phyloP scores from a whole-genome alignment of 306 rosid species.

The Cicer chorassanicum region DNA sequence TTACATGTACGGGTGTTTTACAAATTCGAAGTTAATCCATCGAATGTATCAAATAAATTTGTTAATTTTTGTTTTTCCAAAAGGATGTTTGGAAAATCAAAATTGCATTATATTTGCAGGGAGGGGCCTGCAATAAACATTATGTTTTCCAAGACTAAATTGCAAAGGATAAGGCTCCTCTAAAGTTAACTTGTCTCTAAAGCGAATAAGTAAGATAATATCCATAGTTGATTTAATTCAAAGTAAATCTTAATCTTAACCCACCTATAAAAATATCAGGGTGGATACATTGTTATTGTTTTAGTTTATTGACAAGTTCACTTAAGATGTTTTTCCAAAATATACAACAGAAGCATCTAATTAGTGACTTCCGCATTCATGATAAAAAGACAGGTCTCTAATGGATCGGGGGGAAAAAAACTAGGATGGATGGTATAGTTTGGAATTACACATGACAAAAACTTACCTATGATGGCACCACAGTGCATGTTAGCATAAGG shows the following conservation, averaged over 20 bases:
- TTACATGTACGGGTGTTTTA: background rate
- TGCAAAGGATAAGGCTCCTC: too few relatives aligned
- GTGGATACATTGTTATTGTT: background rate
- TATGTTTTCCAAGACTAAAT: too few relatives aligned
- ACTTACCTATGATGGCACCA: constrained; percentile 88
- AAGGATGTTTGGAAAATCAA: background rate
- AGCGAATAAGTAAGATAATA: too few relatives aligned
- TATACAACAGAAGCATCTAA: background rate
- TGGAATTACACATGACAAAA: constrained; percentile 3
- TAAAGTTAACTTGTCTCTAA: too few relatives aligned
- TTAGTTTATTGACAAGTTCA: background rate
- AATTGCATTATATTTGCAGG: background rate
- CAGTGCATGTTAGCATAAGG: constrained; percentile 96
- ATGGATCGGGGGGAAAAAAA: background rate
- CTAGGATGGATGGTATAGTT: background rate
- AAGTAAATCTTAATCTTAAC: background rate
- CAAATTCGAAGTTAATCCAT: constrained; percentile 5
- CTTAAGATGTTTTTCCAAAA: background rate
- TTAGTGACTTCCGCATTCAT: constrained; percentile 13
- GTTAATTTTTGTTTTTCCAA: background rate
- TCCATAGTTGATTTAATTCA: background rate
- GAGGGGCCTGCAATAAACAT: too few relatives aligned
- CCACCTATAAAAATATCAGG: background rate
- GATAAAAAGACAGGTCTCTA: constrained; percentile 7
- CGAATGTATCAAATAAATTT: constrained; percentile 1